A percentile compares a stretch with the other conserved stretches of the same genome.
These are phyloP conservation scores for Dactylorhiza incarnata DNA, from an alignment of 106 monocot genomes.

Conservation along the genomic window DNA sequence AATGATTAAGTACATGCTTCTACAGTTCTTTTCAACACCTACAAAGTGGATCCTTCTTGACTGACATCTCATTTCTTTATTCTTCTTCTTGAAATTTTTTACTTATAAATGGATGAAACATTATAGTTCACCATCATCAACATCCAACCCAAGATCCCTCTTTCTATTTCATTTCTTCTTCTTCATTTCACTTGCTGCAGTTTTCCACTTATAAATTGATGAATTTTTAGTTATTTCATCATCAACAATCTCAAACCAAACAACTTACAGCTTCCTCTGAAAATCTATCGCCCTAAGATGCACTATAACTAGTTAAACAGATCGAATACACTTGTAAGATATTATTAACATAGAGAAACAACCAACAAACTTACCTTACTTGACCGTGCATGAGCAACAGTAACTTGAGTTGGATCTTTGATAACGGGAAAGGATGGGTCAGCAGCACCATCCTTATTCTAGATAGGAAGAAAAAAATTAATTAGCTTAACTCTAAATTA, in stretches of 20 bases:
- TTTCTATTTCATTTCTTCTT: background rate
- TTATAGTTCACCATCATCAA: background rate
- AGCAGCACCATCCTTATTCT: conserved; percentile 56
- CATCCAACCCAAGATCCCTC: background rate
- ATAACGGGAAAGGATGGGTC: conserved; percentile 59
- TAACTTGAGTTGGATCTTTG: conserved; percentile 55
- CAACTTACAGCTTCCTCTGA: background rate
- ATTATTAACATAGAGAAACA: background rate
- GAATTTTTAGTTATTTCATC: background rate
- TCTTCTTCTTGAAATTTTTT: background rate
- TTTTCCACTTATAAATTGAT: background rate
- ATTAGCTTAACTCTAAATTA: background rate
- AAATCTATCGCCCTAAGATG: background rate
- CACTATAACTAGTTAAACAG: background rate
- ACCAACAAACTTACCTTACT: conserved; percentile 32
- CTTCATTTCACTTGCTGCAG: background rate
- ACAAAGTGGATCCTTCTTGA: background rate
- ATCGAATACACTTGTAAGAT: background rate
- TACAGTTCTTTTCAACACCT: background rate
- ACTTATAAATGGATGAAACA: background rate
- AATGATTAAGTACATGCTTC: background rate
- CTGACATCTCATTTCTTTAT: background rate
- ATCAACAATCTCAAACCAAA: background rate
- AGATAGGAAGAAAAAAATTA: conserved; percentile 7
- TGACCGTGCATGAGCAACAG: conserved; percentile 58